Conservation (phyloP, 345 rosid genomes). For the Salix viminalis region DNA sequence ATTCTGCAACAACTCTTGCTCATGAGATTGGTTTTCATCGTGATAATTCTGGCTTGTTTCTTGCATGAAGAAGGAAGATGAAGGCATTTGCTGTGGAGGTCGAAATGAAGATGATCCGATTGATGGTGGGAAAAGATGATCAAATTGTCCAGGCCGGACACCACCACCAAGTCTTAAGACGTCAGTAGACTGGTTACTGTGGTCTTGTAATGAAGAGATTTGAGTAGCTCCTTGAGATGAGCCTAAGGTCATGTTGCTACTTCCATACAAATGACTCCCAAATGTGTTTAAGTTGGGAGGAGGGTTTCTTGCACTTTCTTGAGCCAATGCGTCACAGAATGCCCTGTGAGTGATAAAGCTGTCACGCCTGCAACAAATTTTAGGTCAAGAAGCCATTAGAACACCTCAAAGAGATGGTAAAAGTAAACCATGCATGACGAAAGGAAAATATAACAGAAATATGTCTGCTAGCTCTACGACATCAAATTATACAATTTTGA, state of each 20-base stretch:
- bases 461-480: not conserved
- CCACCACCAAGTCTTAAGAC: conserved; percentile 48
- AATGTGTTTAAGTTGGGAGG: conserved; percentile 44
- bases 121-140: conserved; percentile 43
- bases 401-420: not conserved
- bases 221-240: conserved; percentile 57
- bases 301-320: conserved; percentile 72
- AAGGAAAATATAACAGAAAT: not conserved
- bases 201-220: conserved; percentile 36
- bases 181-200: conserved; percentile 36
- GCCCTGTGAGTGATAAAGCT: conserved; percentile 81
- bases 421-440: not conserved
- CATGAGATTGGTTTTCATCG: conserved; percentile 37
- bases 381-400: not conserved
- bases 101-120: conserved; percentile 36
- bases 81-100: conserved; percentile 22
- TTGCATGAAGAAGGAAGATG: conserved; percentile 49
- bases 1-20: conserved; percentile 28
- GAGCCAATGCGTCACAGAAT: conserved; percentile 80
- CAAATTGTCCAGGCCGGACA: conserved; percentile 37
- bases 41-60: conserved; percentile 47
- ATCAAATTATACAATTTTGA: not conserved
- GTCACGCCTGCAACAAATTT: conserved; percentile 53
- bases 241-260: conserved; percentile 49
- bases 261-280: conserved; percentile 58